Evolutionary conservation across 2,329 filamentous ascomycete species (phyloP).

Genomic region (Curvularia lunata): DNA sequence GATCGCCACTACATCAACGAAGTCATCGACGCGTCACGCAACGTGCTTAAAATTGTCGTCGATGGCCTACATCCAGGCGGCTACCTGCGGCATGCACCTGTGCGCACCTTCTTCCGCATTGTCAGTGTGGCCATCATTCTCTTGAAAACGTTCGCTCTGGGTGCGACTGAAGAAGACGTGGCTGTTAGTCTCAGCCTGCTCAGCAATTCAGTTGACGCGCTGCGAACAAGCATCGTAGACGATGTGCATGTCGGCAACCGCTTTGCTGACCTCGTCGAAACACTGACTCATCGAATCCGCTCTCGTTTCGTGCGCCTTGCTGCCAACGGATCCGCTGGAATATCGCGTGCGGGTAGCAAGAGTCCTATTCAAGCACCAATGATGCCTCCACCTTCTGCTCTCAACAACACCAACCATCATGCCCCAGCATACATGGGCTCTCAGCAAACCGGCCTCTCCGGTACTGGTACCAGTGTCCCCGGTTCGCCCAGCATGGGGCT

Average conservation of each 20-base stretch:
- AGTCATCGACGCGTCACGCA: slow-evolving; percentile 78
- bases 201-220: slow-evolving; percentile 74
- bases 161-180: slow-evolving; percentile 78
- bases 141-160: slow-evolving; percentile 82
- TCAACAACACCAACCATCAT: slow-evolving; percentile 23
- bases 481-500: slow-evolving; percentile 36
- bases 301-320: slow-evolving; percentile 70
- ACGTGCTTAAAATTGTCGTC: slow-evolving; percentile 77
- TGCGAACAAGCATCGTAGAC: slow-evolving; percentile 80
- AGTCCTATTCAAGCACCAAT: slow-evolving; percentile 40
- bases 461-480: slow-evolving; percentile 32
- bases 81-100: slow-evolving; percentile 81
- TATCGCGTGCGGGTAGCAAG: slow-evolving; percentile 46
- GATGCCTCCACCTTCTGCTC: slow-evolving; percentile 41
- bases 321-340: slow-evolving; percentile 53
- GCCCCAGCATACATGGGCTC: slow-evolving; percentile 24
- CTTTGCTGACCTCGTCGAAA: slow-evolving; percentile 82
- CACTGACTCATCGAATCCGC: slow-evolving; percentile 74
- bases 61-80: slow-evolving; percentile 75
- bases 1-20: slow-evolving; percentile 69
- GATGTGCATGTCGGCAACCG: slow-evolving; percentile 85
- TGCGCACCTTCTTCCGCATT: slow-evolving; percentile 85
- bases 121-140: slow-evolving; percentile 86
- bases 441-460: slow-evolving; percentile 21
- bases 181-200: slow-evolving; percentile 76